Conservation (phyloP, 2,329 filamentous ascomycete species). For the Fusarium musae region DNA sequence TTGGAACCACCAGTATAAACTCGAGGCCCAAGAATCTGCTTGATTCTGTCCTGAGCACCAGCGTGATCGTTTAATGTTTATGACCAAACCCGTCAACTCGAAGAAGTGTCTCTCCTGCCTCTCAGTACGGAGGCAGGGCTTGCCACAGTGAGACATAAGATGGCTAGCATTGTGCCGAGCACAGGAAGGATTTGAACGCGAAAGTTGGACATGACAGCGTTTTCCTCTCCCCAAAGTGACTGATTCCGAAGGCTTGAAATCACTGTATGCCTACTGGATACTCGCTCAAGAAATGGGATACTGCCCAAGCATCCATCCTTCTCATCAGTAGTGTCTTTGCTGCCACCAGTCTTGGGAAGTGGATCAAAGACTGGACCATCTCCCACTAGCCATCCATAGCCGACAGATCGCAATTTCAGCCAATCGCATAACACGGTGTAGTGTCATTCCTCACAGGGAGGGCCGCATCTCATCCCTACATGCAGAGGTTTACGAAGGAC, state of each 20-base stretch:
- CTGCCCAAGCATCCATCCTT: slow-evolving; percentile 84
- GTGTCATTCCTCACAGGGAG: rapidly evolving
- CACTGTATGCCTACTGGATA: slow-evolving; percentile 89
- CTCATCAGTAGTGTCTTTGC: slow-evolving; percentile 62
- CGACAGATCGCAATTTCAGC: rapidly evolving
- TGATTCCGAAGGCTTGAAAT: slow-evolving; percentile 67
- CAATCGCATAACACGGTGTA: neutral
- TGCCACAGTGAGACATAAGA: slow-evolving; percentile 90
- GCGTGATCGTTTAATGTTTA: rapidly evolving
- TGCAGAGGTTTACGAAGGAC: rapidly evolving
- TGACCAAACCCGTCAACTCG: rapidly evolving
- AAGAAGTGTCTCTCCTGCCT: rapidly evolving
- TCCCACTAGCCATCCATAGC: neutral
- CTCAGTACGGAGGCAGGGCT: slow-evolving; percentile 60
- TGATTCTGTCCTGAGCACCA: rapidly evolving
- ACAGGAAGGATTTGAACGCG: slow-evolving; percentile 94
- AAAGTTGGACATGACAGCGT: slow-evolving; percentile 88
- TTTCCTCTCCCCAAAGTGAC: slow-evolving; percentile 57
- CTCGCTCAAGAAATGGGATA: slow-evolving; percentile 98
- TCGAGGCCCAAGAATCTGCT: rapidly evolving
- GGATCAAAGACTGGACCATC: neutral
- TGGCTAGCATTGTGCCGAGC: slow-evolving; percentile 94
- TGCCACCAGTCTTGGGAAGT: slow-evolving; percentile 37
- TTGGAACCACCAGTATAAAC: rapidly evolving
- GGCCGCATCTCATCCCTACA: no score